Evolutionary conservation across 1,284 basidiomycete species (phyloP), one percentile per base, ranked within the genome.

Genomic region (Cryptococcus wingfieldii): DNA sequence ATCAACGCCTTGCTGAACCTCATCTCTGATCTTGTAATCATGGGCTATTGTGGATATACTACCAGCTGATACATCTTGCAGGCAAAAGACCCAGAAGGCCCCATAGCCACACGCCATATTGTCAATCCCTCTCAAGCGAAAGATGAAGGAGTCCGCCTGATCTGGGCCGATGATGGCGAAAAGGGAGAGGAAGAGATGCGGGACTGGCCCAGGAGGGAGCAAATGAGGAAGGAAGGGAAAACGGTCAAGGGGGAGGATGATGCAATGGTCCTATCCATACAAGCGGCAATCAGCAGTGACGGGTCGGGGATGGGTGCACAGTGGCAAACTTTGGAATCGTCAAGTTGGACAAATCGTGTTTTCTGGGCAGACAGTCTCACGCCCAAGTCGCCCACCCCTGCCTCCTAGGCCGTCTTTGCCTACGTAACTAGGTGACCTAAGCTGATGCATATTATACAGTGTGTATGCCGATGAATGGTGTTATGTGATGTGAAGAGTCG

Each of bases 191-290:
- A 45, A 12, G 63, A 65, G 28, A 53, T 63, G 42, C 47, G 28
- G 14, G 61, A 59, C 51, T 65, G 63, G 63, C 50, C 51, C 9
- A 48, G 55, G 25, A n/a, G 60, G 9, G 62, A 56, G 42, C 25
- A 12, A 18, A 25, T 59, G 50, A 56, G 58, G 37, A 47, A 38
- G 4, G 45, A 53, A n/a, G 55, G 57, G 6, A 56, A 59, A 50
- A 51, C 51, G 7, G 54, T 56, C 39, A 52, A 28, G 34, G 37
- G 25, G 9, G 12, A 16, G 19, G 37, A 37, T 50, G 41, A 55
- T 46, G 18, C 8, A 39, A 16, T 43, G 41, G 8, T 3, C 14
- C 19, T 4, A 41, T n/a, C 41, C 19, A 42, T 8, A 2, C 10
- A 8, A 23, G 41, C 16, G 2, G n/a, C 10, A n/a, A 42, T 42